Percentiles rank a stretch among this genome's conserved stretches.
phyloP scores from a whole-genome alignment of 2,329 filamentous ascomycete genomes.

The Fusarium tjaetaba region DNA sequence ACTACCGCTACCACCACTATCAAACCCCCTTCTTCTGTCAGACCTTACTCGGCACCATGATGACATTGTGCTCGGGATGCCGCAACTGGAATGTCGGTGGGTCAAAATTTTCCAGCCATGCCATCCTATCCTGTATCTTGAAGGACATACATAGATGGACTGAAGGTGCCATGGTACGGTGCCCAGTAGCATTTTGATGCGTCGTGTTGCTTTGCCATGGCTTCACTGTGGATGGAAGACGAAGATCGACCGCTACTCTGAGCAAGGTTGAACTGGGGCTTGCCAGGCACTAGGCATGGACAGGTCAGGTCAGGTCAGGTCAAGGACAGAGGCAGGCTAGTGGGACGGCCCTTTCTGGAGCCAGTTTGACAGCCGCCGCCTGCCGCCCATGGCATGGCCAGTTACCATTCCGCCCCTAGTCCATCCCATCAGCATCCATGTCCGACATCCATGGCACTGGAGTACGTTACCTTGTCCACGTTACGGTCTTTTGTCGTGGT shows the following conservation, averaged over 20 bases:
- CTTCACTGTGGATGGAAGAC: conserved; percentile 20
- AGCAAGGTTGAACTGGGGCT: conserved; percentile 35
- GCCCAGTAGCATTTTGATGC: conserved; percentile 12
- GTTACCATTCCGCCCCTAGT: conserved; percentile 40
- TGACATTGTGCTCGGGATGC: conserved; percentile 41
- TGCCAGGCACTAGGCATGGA: conserved; percentile 28
- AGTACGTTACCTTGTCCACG: conserved; percentile 23
- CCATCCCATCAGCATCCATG: conserved; percentile 35
- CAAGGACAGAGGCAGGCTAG: conserved; percentile 39
- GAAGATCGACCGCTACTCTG: conserved; percentile 37
- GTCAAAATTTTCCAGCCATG: conserved; percentile 24
- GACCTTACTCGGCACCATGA: conserved; percentile 28
- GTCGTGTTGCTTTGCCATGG: conserved; percentile 22
- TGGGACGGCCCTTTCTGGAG: conserved; percentile 45
- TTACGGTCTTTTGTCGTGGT: conserved; percentile 3
- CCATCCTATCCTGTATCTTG: conserved; percentile 26
- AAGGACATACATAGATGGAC: conserved; percentile 20
- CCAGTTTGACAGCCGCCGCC: conserved; percentile 44
- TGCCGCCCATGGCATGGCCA: conserved; percentile 39
- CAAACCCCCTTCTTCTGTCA: conserved; percentile 10
- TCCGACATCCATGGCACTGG: conserved; percentile 20
- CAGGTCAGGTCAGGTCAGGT: not conserved
- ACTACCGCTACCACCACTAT: not conserved
- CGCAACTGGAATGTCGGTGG: conserved; percentile 45
- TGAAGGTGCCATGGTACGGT: not conserved